These are phyloP conservation scores for Candida tropicalis DNA, from an alignment of 1,139 yeast genomes.

Conservation along the genomic window DNA sequence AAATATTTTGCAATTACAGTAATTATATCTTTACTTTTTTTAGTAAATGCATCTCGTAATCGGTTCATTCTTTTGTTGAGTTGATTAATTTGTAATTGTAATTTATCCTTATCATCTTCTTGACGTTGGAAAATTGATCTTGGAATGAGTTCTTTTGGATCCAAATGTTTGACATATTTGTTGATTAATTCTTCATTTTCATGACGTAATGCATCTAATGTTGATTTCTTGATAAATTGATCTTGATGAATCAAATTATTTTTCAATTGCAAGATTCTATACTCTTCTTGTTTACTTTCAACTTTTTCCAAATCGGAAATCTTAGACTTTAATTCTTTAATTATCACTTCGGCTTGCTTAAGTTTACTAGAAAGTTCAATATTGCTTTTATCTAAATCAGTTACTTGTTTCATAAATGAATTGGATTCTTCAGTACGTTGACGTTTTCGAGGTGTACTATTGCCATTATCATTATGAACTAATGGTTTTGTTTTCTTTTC, in stretches of 20 bases:
- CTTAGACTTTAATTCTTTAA: constrained; percentile 34
- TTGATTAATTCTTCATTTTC: constrained; percentile 64
- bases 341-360: constrained; percentile 32
- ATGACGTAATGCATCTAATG: constrained; percentile 51
- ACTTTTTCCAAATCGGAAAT: constrained; percentile 30
- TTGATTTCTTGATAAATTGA: constrained; percentile 60
- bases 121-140: constrained; percentile 66
- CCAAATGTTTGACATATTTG: constrained; percentile 21
- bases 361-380: constrained; percentile 41
- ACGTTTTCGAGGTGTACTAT: neutral
- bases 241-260: constrained; percentile 69
- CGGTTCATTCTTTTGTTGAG: constrained; percentile 60
- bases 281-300: constrained; percentile 34
- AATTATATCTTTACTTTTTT: constrained; percentile 73
- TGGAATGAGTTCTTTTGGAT: constrained; percentile 44
- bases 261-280: constrained; percentile 62
- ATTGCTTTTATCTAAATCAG: constrained; percentile 45
- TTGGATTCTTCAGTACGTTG: neutral
- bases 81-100: constrained; percentile 53
- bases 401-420: constrained; percentile 27
- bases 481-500: constrained; percentile 28
- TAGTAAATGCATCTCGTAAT: constrained; percentile 63
- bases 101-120: constrained; percentile 52
- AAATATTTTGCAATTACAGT: constrained; percentile 68
- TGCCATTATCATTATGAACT: too few species aligned